phyloP scores from a whole-genome alignment of 129 eudicot species.

The Flaveria linearis region DNA sequence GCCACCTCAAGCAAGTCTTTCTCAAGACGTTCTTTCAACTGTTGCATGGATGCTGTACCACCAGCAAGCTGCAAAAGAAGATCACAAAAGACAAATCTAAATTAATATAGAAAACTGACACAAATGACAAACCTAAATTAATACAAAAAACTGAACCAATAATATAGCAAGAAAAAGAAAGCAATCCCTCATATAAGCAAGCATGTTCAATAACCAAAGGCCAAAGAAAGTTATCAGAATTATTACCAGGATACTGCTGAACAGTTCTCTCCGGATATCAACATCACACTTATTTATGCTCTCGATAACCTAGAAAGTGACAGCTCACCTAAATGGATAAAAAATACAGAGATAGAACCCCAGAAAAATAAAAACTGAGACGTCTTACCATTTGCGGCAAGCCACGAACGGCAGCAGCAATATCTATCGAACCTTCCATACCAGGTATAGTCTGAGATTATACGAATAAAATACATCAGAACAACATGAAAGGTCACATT shows the following conservation, averaged over 20 bases:
- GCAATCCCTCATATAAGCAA: background rate
- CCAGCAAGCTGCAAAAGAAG: slow-evolving; percentile 74
- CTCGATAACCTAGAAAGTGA: slow-evolving; percentile 70
- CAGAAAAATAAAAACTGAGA: slow-evolving; percentile 3
- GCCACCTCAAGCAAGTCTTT: slow-evolving; percentile 90
- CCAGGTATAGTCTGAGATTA: slow-evolving; percentile 86
- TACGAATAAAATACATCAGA: slow-evolving; percentile 14
- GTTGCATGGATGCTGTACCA: slow-evolving; percentile 98
- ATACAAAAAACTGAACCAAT: slow-evolving; percentile 7
- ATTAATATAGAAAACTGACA: slow-evolving; percentile 3
- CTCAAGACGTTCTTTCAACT: slow-evolving; percentile 96
- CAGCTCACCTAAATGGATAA: background rate
- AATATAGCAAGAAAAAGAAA: background rate
- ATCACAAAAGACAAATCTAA: no score
- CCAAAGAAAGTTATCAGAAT: slow-evolving; percentile 8
- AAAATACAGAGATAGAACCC: slow-evolving; percentile 13
- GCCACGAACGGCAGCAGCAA: slow-evolving; percentile 76
- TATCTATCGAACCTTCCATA: slow-evolving; percentile 73
- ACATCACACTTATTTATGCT: slow-evolving; percentile 97
- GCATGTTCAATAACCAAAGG: background rate
- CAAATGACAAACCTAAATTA: background rate
- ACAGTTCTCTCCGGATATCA: slow-evolving; percentile 93
- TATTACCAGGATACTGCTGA: slow-evolving; percentile 84
- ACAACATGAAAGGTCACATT: background rate
- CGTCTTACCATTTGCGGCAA: slow-evolving; percentile 82